Evolutionary conservation across 2,329 filamentous ascomycete genomes (phyloP), one percentile per base, ranked within the genome.

Genomic region (Xylaria sp.): DNA sequence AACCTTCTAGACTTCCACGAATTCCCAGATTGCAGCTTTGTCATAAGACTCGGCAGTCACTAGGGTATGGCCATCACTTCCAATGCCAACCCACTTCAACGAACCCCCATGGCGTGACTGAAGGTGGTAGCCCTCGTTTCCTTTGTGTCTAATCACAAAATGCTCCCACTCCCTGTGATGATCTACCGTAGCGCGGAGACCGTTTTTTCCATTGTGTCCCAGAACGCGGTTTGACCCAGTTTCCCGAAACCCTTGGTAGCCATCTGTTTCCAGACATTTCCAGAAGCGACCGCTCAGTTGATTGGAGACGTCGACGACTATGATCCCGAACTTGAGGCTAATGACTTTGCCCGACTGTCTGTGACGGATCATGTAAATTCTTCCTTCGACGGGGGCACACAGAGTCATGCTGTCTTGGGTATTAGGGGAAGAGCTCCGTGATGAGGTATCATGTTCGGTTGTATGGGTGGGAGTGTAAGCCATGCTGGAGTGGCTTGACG

Each of bases 21-120:
- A 60, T 28, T 60, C 50, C 57, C 42, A 60, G 2, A 60, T 12
- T 9, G 51, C 57, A n/a, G 50, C 57, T 14, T 60, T 5, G 14
- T 17, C 43, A n/a, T 12, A 33, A 23, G 40, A 47, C 12, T 31
- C 33, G n/a, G 42, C 50, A 15, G 49, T 43, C 8, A 49, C 9
- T 33, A 60, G 28, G 14, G 15, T 52, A 1, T 15, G 40, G n/a
- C 42, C 50, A 4, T 47, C 33, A 0, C 31, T 9, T 21, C 33
- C 37, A 15, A 60, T 49, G 14, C 50, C 50, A 3, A 60, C 45
- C 42, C 50, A 55, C 8, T 42, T 23, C 25, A 60, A 35, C 12
- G 33, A 42, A 5, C 21, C 7, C 42, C 50, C 49, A 49, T 49
- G 50, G 47, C 33, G 51, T 3, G 57, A 54, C 45, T 49, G 51